Base-by-base conservation (phyloP, 805 yeast species). In the Priceomyces carsonii region DNA sequence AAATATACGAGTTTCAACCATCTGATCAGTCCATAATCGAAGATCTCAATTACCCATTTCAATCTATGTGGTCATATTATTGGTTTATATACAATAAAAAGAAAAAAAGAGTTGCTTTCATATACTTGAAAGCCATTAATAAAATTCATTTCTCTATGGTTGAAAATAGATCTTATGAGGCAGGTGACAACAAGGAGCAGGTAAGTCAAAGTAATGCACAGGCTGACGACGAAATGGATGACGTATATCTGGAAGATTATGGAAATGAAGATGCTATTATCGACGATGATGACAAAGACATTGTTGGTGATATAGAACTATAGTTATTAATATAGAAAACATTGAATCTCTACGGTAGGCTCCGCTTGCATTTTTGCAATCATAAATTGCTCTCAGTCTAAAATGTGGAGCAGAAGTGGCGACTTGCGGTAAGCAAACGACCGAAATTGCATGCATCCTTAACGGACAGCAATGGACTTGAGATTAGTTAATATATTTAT, bases 11-110 rank as follows among this genome's bases (percentile, higher is more conserved):
- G 48, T 79, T 80, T 47, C 77, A 74, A 39, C 81, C 77, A 0
- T 74, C 77, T 19, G 80, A 83, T 40, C 71, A 62, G 48, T 72
- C 85, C 6, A 81, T 84, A 26, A 50, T 67, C 32, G 85, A 82
- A 50, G 93, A 84, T 38, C 47, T 68, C 35, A 64, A 63, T 32
- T 61, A 64, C 39, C 74, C 74, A 1, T 66, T 66, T 42, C 73
- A 68, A 46, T 64, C 72, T 2, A 59, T 68, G 66, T 86, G 93
- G 93, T 77, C 85, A 16, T 67, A 82, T 55, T 86, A 87, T 75
- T 91, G 95, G 83, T 93, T 93, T 58, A 79, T 91, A 29, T 89
- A 85, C 63, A 93, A 89, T 65, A 91, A 88, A 62, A 84, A 86
- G 53, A 78, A 85, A 63, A 91, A 91, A 63, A 77, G 98, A 44